Conservation (phyloP, 2,329 filamentous ascomycete species). For the Alternaria hordeiaustralica region DNA sequence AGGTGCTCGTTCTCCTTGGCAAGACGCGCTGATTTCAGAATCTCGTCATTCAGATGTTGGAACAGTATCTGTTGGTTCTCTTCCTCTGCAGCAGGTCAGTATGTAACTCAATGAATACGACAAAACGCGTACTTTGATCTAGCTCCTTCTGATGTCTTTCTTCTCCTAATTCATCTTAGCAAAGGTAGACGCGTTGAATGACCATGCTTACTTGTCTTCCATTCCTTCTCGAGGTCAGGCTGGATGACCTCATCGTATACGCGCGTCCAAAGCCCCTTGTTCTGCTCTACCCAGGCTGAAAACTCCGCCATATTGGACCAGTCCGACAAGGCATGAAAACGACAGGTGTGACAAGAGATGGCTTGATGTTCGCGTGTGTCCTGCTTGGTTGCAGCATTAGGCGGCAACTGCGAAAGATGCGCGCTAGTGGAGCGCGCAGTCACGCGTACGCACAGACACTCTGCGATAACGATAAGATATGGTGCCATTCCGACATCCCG, state of each 20-base stretch:
- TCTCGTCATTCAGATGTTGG: conserved; percentile 33
- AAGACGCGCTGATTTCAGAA: conserved; percentile 35
- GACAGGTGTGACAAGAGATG: background rate
- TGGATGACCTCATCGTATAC: conserved; percentile 45
- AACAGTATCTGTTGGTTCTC: conserved; percentile 36
- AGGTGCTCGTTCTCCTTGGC: conserved; percentile 26
- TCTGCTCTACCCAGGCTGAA: conserved; percentile 37
- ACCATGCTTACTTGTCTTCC: conserved; percentile 38
- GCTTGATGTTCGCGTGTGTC: background rate
- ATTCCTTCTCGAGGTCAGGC: conserved; percentile 41
- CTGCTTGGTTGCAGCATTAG: conserved; percentile 3
- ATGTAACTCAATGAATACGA: background rate
- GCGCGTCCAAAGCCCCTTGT: conserved; percentile 36
- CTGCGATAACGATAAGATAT: conserved; percentile 26
- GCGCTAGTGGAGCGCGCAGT: conserved; percentile 26
- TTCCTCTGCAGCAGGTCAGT: conserved; percentile 29
- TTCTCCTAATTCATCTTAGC: conserved; percentile 27
- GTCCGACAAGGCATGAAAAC: background rate
- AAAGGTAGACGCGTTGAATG: background rate
- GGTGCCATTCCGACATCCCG: conserved; percentile 2
- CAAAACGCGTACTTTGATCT: conserved; percentile 32
- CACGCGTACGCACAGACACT: conserved; percentile 28
- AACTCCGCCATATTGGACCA: conserved; percentile 35
- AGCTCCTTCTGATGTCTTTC: conserved; percentile 31
- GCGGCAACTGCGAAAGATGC: conserved; percentile 1